A percentile compares a stretch with the other conserved stretches of the same genome.
Evolutionary conservation across 495 filamentous ascomycete genomes (phyloP).

Genomic region (Staphylotrichum tortipilum): DNA sequence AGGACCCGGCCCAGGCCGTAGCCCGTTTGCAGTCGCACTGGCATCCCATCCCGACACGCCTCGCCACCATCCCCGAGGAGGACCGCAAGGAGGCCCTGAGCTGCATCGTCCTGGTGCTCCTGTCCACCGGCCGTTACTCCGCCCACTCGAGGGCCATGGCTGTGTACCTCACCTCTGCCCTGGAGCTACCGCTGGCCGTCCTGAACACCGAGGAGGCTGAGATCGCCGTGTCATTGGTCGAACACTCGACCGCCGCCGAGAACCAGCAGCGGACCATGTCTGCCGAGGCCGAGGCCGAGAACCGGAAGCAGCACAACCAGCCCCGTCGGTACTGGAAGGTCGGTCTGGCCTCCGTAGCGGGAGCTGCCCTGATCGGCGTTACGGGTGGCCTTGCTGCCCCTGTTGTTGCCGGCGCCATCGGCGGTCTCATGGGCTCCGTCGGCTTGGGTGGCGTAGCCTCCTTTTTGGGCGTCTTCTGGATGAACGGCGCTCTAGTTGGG

Average conservation of each 20-base stretch:
- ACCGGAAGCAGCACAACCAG: constrained; percentile 55
- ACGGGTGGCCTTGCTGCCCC: constrained; percentile 85
- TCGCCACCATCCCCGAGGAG: constrained; percentile 30
- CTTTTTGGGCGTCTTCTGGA: constrained; percentile 73
- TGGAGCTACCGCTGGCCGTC: constrained; percentile 50
- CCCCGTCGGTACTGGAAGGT: constrained; percentile 71
- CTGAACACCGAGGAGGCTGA: constrained; percentile 60
- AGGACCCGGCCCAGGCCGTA: constrained; percentile 19
- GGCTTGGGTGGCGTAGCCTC: constrained; percentile 77
- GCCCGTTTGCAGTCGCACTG: constrained; percentile 32
- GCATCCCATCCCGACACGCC: constrained; percentile 38
- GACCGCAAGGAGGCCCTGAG: constrained; percentile 42
- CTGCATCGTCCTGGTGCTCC: constrained; percentile 58
- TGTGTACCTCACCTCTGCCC: constrained; percentile 54
- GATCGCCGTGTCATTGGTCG: constrained; percentile 62
- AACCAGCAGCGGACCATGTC: constrained; percentile 51
- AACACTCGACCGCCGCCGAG: constrained; percentile 29
- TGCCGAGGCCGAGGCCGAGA: constrained; percentile 58
- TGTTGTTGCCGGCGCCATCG: constrained; percentile 77
- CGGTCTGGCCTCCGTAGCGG: constrained; percentile 76
- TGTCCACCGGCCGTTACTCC: constrained; percentile 64
- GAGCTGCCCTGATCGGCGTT: constrained; percentile 76
- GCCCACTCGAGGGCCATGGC: constrained; percentile 62
- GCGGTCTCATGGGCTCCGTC: constrained; percentile 75
- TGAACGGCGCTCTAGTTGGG: constrained; percentile 74